phyloP scores from a whole-genome alignment of 2,329 filamentous ascomycete genomes.

The Cytospora leucostoma region DNA sequence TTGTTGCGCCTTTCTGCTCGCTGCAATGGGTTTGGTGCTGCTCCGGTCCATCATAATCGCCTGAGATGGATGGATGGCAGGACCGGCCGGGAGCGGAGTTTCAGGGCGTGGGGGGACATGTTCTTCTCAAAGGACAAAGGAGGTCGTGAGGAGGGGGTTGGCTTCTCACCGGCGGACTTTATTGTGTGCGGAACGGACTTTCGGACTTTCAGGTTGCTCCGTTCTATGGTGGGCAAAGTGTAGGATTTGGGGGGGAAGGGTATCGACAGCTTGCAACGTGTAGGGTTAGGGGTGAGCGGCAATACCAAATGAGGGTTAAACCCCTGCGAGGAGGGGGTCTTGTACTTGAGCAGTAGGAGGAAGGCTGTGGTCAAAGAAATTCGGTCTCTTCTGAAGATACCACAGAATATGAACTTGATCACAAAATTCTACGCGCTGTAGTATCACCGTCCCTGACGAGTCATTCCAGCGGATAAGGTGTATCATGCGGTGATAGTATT shows the following conservation, averaged over 20 bases:
- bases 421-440: too few species aligned
- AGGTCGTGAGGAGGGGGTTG: not conserved
- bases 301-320: too few species aligned
- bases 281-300: too few species aligned
- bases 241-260: not conserved
- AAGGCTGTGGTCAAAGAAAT: too few species aligned
- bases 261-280: not conserved
- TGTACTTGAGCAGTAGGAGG: too few species aligned
- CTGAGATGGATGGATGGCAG: not conserved
- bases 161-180: not conserved
- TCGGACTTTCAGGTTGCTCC: not conserved
- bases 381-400: too few species aligned
- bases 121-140: not conserved
- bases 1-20: conserved; percentile 11
- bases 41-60: conserved; percentile 11
- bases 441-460: too few species aligned
- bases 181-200: not conserved
- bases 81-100: not conserved
- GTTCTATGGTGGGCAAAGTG: not conserved
- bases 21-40: conserved; percentile 18
- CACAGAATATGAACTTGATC: too few species aligned
- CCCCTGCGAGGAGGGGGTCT: too few species aligned
- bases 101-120: not conserved
- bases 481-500: too few species aligned
- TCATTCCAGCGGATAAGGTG: too few species aligned